Evolutionary conservation across 2,329 filamentous ascomycete species (phyloP).

Genomic region (Talaromyces rugulosus): DNA sequence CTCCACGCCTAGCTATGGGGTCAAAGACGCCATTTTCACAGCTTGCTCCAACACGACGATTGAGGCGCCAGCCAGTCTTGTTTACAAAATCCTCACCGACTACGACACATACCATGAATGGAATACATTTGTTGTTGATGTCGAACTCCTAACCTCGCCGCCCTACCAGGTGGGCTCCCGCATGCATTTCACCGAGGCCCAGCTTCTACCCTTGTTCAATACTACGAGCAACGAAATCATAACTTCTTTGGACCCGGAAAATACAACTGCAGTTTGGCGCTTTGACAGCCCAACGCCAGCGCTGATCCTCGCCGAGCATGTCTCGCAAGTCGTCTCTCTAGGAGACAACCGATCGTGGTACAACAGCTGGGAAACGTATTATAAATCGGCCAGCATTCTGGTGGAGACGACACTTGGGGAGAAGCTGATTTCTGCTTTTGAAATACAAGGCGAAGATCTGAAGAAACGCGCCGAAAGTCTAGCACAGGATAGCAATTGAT

Average conservation of each 20-base stretch:
- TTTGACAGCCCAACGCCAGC: not conserved
- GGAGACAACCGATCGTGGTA: not conserved
- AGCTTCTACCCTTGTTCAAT: not conserved
- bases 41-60: slow-evolving; percentile 3
- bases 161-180: not conserved
- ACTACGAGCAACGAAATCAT: slow-evolving; percentile 5
- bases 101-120: slow-evolving; percentile 3
- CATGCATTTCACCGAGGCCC: slow-evolving; percentile 4
- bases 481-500: not conserved
- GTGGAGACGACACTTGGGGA: not conserved
- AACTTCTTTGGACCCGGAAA: not conserved
- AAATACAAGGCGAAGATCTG: slow-evolving; percentile 1
- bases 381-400: not conserved
- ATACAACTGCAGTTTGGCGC: slow-evolving; percentile 2
- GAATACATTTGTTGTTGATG: slow-evolving; percentile 4
- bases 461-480: slow-evolving; percentile 3
- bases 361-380: slow-evolving; percentile 8
- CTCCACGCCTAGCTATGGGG: slow-evolving; percentile 5
- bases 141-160: not conserved
- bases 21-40: slow-evolving; percentile 3
- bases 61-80: not conserved
- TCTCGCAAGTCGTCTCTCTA: slow-evolving; percentile 1
- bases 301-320: slow-evolving; percentile 5
- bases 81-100: slow-evolving; percentile 1
- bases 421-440: not conserved